A percentile compares a stretch with the other conserved stretches of the same genome.
Conservation (phyloP, 2,329 filamentous ascomycete species). For the Cercospora brassicicola region DNA sequence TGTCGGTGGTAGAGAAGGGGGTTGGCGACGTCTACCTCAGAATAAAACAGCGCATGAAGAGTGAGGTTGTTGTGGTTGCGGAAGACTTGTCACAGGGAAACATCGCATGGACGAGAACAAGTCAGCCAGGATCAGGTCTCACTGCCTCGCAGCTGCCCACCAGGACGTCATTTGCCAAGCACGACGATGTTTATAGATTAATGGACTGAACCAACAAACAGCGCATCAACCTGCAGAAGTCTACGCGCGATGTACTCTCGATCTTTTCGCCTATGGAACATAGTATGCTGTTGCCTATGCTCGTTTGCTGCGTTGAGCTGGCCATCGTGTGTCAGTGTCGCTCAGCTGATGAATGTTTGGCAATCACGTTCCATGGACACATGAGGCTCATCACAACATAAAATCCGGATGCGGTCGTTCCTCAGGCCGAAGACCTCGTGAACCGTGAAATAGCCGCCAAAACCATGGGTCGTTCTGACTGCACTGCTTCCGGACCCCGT, state of each 20-base stretch:
- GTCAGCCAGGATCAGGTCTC: constrained; percentile 4
- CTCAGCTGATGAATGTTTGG: background rate
- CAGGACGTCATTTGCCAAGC: constrained; percentile 6
- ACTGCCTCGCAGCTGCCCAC: constrained; percentile 1
- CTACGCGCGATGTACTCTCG: background rate
- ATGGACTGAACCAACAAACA: background rate
- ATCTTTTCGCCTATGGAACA: background rate
- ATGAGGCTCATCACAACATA: background rate
- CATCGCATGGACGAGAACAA: background rate
- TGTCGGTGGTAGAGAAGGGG: background rate
- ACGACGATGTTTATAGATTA: background rate
- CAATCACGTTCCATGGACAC: background rate
- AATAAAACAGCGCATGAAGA: background rate
- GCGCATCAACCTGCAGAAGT: background rate
- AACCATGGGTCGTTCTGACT: background rate
- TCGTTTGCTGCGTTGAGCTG: background rate
- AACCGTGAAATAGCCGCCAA: background rate
- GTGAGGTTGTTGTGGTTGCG: background rate
- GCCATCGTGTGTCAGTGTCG: background rate
- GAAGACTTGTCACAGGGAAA: background rate
- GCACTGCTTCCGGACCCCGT: background rate
- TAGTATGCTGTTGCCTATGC: background rate
- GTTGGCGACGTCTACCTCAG: background rate
- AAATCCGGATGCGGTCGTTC: constrained; percentile 8
- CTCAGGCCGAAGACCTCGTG: background rate